Evolutionary conservation across 2,329 filamentous ascomycete genomes (phyloP).

Genomic region (Mycosphaerella sp.): DNA sequence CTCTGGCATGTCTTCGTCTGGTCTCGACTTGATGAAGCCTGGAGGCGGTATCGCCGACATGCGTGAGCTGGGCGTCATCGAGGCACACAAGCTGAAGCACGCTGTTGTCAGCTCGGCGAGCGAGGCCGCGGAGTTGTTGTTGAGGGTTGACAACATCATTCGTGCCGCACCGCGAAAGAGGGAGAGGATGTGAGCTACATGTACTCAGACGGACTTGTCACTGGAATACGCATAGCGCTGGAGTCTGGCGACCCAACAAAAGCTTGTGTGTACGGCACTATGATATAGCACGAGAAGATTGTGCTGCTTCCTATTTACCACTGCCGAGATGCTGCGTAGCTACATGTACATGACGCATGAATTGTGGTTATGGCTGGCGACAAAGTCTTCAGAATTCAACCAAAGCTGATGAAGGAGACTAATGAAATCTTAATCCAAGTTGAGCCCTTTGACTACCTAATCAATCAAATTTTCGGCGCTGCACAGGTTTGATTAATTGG

Average conservation of each 20-base stretch:
- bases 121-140: conserved; percentile 89
- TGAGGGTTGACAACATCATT: conserved; percentile 97
- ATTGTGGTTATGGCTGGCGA: background rate
- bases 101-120: conserved; percentile 96
- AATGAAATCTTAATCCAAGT: too few species aligned
- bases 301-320: background rate
- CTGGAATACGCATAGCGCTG: conserved; percentile 7
- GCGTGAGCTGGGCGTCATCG: conserved; percentile 89
- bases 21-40: conserved; percentile 79
- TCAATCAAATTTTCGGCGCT: too few species aligned
- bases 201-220: background rate
- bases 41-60: conserved; percentile 93
- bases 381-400: background rate
- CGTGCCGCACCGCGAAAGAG: conserved; percentile 79
- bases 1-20: conserved; percentile 86
- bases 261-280: background rate
- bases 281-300: background rate
- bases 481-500: too few species aligned
- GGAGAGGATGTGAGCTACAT: conserved; percentile 63
- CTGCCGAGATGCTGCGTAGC: background rate
- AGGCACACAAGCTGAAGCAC: conserved; percentile 97
- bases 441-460: too few species aligned
- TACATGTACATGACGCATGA: background rate
- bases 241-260: conserved; percentile 6
- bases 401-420: too few species aligned